phyloP scores from a whole-genome alignment of 768 basidiomycete species.

The Udeniomyces megalosporus region DNA sequence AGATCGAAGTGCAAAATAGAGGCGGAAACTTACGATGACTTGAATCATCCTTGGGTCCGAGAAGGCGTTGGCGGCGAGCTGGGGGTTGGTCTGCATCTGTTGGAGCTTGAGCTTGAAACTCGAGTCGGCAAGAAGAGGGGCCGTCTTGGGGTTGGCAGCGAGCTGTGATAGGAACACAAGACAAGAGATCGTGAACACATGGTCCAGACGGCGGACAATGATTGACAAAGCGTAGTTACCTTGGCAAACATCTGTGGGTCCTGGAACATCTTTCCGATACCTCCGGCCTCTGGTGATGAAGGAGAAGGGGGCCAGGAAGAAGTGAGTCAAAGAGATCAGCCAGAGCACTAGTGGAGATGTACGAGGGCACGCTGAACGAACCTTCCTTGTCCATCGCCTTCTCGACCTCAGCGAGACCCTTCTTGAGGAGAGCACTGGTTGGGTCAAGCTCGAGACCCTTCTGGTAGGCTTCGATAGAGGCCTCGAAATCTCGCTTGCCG shows the following conservation, averaged over 20 bases:
- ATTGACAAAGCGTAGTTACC: neutral
- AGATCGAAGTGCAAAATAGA: too few relatives aligned
- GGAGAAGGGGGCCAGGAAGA: neutral
- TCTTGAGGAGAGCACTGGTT: slow-evolving; percentile 57
- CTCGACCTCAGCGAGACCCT: slow-evolving; percentile 75
- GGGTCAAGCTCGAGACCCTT: slow-evolving; percentile 62
- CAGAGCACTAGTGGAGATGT: too few relatives aligned
- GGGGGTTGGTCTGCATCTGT: slow-evolving; percentile 23
- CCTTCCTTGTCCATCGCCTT: slow-evolving; percentile 56
- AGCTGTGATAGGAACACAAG: slow-evolving; percentile 29
- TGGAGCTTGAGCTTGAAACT: slow-evolving; percentile 50
- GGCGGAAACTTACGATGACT: slow-evolving; percentile 36
- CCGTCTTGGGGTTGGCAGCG: slow-evolving; percentile 69
- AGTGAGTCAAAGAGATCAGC: neutral
- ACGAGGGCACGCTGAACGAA: neutral
- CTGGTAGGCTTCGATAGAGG: slow-evolving; percentile 53
- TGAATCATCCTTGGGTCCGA: slow-evolving; percentile 71
- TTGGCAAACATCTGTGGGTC: slow-evolving; percentile 73
- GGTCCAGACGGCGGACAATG: neutral
- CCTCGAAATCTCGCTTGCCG: slow-evolving; percentile 57
- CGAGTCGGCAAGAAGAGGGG: slow-evolving; percentile 67
- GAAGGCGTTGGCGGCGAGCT: slow-evolving; percentile 35
- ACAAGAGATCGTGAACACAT: neutral
- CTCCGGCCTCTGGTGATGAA: slow-evolving; percentile 28
- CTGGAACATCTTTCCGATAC: slow-evolving; percentile 58